Evolutionary conservation across 176 grass and related monocot genomes (phyloP), one percentile per base, ranked within the genome.

Genomic region (Puya raimondii): DNA sequence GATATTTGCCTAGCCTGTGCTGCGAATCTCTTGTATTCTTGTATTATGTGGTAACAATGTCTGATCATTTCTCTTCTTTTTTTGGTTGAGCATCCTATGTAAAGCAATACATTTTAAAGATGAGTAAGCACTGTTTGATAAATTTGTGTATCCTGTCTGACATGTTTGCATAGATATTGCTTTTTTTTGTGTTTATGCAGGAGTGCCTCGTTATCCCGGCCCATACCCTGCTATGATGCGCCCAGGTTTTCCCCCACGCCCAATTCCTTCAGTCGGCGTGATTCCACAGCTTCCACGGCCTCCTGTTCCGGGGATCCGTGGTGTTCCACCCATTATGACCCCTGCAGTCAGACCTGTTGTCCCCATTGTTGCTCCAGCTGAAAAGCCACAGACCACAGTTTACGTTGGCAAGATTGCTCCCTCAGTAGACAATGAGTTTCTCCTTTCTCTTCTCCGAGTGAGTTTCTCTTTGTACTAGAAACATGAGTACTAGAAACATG

Each of bases 351-450:
- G 95, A 73, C 82, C 90, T 29, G 72, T 86, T 71, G 23, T 64
- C 72, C 82, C 84, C 58, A 63, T 77, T 50, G 53, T 79, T 68
- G 79, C 79, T 64, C 71, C 79, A 29, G 17, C 78, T 66, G 95
- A 93, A 72, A 99, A 99, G 69, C 95, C 85, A 26, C 95, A 91
- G 47, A 99, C 90, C 63, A 91, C 95, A 68, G 95, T 99, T 84
- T 99, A 99, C 76, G 80, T 99, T 64, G 95, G 95, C 69, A 99
- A 99, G 80, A 99, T 99, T 75, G 78, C 90, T 21, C 70, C 90
- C 57, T 84, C 95, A 68, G 90, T 99, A 42, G 95, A 94, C 68
- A 99, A 94, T 82, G 90, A 88, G 59, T 99, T 94, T 75, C 87
- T 99, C 57, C 80, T 99, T 70, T 94, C 95, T 64, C 64, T 94